phyloP scores from a whole-genome alignment of 768 basidiomycete species.

The Sutorius australiensis region DNA sequence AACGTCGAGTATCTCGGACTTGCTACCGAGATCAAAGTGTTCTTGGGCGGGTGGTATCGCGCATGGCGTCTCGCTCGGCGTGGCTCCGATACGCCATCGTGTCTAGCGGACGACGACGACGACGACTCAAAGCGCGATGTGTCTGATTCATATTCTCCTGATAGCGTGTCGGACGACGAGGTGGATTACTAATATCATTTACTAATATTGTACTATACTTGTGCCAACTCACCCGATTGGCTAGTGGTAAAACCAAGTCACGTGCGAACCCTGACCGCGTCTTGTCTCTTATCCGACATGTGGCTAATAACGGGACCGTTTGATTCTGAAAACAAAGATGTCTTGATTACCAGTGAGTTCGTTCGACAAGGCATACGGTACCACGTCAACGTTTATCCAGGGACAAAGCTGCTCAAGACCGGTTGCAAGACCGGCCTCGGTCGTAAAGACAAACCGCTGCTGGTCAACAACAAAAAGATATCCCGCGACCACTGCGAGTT shows the following conservation, averaged over 20 bases:
- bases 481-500: constrained; percentile 61
- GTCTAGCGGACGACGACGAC: no score
- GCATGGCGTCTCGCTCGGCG: no score
- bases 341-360: constrained; percentile 39
- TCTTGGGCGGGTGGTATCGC: no score
- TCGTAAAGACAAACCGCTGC: constrained; percentile 49
- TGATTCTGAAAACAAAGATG: constrained; percentile 38
- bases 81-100: no score
- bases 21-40: no score
- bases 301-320: constrained; percentile 57
- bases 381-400: constrained; percentile 23
- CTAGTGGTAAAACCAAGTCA: background rate
- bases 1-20: no score
- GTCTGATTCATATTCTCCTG: no score
- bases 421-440: constrained; percentile 53
- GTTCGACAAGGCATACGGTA: constrained; percentile 22
- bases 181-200: no score
- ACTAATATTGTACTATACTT: no score
- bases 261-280: background rate
- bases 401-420: constrained; percentile 60
- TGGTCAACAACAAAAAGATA: constrained; percentile 59
- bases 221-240: no score
- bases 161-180: no score
- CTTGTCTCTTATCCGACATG: constrained; percentile 32
- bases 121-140: no score